Conservation (phyloP, 805 yeast species). For the Brettanomyces custersianus region DNA sequence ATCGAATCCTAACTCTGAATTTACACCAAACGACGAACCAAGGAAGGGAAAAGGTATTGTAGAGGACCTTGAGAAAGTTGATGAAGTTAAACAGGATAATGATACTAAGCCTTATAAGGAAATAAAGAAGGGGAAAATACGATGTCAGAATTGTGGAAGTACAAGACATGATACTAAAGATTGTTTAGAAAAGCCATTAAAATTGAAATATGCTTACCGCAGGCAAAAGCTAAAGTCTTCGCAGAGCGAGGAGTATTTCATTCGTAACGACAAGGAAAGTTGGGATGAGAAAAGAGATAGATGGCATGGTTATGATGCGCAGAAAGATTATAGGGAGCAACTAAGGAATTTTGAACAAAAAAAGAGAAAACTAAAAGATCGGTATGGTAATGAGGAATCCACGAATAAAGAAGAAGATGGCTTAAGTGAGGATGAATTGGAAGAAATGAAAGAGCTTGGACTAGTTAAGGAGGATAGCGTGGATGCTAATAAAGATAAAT, state of each 20-base stretch:
- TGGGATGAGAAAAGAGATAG: constrained; percentile 72
- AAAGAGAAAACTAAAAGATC: constrained; percentile 20
- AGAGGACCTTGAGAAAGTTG: constrained; percentile 5
- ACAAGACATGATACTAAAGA: constrained; percentile 40
- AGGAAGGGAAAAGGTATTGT: constrained; percentile 47
- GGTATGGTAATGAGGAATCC: constrained; percentile 5
- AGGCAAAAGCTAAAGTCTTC: constrained; percentile 15
- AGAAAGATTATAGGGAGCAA: constrained; percentile 46
- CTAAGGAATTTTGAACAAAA: constrained; percentile 36
- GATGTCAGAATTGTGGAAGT: constrained; percentile 55
- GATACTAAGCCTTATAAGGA: background rate
- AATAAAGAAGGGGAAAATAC: constrained; percentile 6
- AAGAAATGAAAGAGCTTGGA: constrained; percentile 34
- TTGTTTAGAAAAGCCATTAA: constrained; percentile 50
- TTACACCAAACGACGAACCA: constrained; percentile 39
- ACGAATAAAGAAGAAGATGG: constrained; percentile 10
- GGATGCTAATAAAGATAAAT: constrained; percentile 13
- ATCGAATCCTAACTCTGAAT: constrained; percentile 28
- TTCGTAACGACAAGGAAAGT: constrained; percentile 25
- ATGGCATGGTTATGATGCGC: constrained; percentile 70
- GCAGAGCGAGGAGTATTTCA: background rate
- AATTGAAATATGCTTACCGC: constrained; percentile 27
- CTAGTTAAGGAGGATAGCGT: constrained; percentile 12
- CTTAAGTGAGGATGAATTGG: constrained; percentile 32
- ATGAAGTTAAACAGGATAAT: constrained; percentile 3